phyloP scores from a whole-genome alignment of 768 basidiomycete genomes.

The Rhodotorula graminis region DNA sequence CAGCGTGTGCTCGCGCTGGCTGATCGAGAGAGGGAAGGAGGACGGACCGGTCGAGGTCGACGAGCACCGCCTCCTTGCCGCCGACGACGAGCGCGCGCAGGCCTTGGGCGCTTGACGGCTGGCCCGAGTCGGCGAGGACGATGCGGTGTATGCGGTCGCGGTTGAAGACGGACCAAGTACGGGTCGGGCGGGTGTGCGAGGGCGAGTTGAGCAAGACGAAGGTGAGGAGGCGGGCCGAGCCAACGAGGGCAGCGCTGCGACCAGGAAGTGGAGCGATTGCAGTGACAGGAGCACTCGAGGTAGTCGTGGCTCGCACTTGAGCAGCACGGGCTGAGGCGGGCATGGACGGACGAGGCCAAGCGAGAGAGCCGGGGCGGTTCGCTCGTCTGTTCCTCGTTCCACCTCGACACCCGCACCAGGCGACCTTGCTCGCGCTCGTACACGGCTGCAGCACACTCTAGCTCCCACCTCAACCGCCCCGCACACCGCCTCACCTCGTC shows the following conservation, averaged over 20 bases:
- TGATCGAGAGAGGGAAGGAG: too few species aligned
- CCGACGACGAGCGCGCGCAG: background rate
- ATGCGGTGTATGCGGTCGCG: slow-evolving; percentile 23
- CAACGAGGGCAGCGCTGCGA: background rate
- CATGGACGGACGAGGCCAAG: too few species aligned
- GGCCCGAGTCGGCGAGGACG: background rate
- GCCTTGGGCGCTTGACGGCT: background rate
- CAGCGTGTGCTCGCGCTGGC: too few species aligned
- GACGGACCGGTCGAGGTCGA: background rate
- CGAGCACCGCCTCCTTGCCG: slow-evolving; percentile 22
- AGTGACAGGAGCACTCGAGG: background rate
- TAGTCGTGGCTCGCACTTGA: background rate
- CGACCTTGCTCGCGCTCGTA: too few species aligned
- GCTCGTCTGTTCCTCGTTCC: too few species aligned
- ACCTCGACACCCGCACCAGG: too few species aligned
- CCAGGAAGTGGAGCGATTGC: background rate
- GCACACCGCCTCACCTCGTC: too few species aligned
- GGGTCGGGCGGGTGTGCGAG: too few species aligned
- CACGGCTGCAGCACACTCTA: too few species aligned
- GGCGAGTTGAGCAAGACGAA: background rate
- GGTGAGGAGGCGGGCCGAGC: background rate
- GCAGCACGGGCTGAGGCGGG: too few species aligned
- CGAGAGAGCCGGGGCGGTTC: too few species aligned
- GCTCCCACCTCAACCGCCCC: too few species aligned
- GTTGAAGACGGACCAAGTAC: slow-evolving; percentile 11